Base-by-base conservation (phyloP, 2,329 filamentous ascomycete genomes). In the Aspergillus awamori region DNA sequence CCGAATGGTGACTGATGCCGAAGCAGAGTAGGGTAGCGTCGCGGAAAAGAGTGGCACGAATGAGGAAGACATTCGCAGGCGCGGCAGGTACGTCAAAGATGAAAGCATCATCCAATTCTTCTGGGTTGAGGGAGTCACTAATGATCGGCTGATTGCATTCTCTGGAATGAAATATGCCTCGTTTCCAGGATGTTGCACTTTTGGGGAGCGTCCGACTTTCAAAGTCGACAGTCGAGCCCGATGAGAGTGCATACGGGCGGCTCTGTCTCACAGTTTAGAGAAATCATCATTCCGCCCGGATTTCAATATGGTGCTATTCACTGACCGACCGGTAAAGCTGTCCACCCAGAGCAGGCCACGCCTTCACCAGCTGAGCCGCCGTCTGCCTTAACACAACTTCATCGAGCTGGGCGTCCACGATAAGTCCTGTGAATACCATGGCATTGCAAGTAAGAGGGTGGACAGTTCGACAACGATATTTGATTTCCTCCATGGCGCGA, bases 11-110 rank as follows among this genome's bases (percentile, higher is more conserved):
- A 6, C 38, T 15, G 26, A 54, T 51, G 15, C 39, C 48, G n/a
- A 58, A 58, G 33, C 54, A 58, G 11, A 54, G 54, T 6, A 61
- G 39, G 0, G 48, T 39, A 1, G 54, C 48, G 28, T 56, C 36
- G 2, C 49, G 57, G 11, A 61, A 33, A 22, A 53, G 2, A 3
- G 54, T 61, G 2, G 17, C 59, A 2, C 59, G 59, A 1, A 61
- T 1, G 10, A 30, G 39, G 17, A 28, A 58, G 11, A 36, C 11
- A 11, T 41, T 41, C 4, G 17, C 22, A 2, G 38, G 22, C 13
- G n/a, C 5, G 1, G 1, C 13, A 2, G 39, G 15, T 2, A 36
- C 15, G 10, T 49, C n/a, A 30, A 57, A 57, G 5, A 57, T 17
- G 20, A 57, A 53, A 4, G n/a, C 53, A 3, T 36, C 30, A 15